These are phyloP conservation scores for Fragaria ananassa DNA, from an alignment of 306 rosid species.

Conservation along the genomic window DNA sequence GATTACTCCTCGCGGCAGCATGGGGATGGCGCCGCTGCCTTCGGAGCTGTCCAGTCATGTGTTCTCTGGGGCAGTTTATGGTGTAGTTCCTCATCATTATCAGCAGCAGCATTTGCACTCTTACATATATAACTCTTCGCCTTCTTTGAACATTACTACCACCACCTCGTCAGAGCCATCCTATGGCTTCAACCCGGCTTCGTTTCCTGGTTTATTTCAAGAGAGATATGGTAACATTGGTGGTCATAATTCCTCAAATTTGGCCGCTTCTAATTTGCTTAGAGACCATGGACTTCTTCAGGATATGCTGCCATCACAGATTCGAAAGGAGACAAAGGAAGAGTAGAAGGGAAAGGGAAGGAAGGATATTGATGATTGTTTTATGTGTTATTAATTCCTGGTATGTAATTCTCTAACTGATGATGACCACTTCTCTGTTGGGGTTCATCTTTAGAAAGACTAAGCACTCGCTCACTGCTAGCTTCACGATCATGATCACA, in stretches of 20 bases:
- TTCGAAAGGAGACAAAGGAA: constrained; percentile 38
- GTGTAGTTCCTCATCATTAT: constrained; percentile 8
- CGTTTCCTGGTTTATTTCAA: constrained; percentile 31
- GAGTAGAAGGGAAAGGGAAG: constrained; percentile 3
- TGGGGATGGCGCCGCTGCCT: constrained; percentile 30
- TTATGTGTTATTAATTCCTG: constrained; percentile 11
- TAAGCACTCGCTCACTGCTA: background rate
- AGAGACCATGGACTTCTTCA: constrained; percentile 81
- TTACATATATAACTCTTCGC: constrained; percentile 31
- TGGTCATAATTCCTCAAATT: background rate
- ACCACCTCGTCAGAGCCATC: constrained; percentile 4
- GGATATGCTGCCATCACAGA: constrained; percentile 67
- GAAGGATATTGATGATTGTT: constrained; percentile 3
- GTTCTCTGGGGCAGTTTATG: background rate
- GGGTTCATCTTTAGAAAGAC: constrained; percentile 14
- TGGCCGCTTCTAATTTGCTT: constrained; percentile 24
- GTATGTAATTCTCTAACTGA: constrained; percentile 22
- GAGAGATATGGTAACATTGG: constrained; percentile 24
- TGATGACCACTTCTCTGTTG: background rate
- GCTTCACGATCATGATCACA: background rate
- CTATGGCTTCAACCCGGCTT: constrained; percentile 9
- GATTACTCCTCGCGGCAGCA: constrained; percentile 42
- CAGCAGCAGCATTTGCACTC: constrained; percentile 32
- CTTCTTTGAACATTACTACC: constrained; percentile 34
- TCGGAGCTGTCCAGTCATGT: background rate